phyloP scores from a whole-genome alignment of 2,329 filamentous ascomycete species.

The Aspergillus alliaceus region DNA sequence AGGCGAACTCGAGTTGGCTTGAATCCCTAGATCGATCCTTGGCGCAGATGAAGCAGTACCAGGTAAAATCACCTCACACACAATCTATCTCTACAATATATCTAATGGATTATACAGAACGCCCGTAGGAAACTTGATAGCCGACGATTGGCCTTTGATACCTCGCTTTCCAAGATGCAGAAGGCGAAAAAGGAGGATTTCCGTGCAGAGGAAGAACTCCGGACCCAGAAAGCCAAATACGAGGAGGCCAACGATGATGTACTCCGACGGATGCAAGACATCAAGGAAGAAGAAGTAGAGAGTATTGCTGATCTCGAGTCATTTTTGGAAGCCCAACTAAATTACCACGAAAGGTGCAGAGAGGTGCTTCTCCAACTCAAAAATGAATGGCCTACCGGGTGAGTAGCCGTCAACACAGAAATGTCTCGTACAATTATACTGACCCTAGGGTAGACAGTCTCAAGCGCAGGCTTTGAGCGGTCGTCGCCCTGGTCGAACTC shows the following conservation, averaged over 20 bases:
- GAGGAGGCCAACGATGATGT: conserved; percentile 95
- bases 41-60: conserved; percentile 96
- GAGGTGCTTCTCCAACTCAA: conserved; percentile 74
- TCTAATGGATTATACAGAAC: conserved; percentile 47
- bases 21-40: conserved; percentile 88
- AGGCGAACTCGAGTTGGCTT: conserved; percentile 80
- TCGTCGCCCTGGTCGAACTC: conserved; percentile 53
- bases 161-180: conserved; percentile 84
- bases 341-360: conserved; percentile 86
- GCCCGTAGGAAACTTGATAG: conserved; percentile 93
- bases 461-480: conserved; percentile 26
- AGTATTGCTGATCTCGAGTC: conserved; percentile 74
- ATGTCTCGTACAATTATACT: neutral
- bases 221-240: conserved; percentile 89
- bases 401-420: neutral
- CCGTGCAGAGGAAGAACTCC: conserved; percentile 86
- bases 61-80: conserved; percentile 56
- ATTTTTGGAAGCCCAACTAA: conserved; percentile 85
- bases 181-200: conserved; percentile 95
- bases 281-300: conserved; percentile 86
- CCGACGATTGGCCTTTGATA: conserved; percentile 85
- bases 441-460: conserved; percentile 23
- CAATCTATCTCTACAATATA: neutral
- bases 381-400: conserved; percentile 66
- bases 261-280: conserved; percentile 88